Conservation (phyloP, 2,329 filamentous ascomycete species). For the Mycocentrospora acerina region DNA sequence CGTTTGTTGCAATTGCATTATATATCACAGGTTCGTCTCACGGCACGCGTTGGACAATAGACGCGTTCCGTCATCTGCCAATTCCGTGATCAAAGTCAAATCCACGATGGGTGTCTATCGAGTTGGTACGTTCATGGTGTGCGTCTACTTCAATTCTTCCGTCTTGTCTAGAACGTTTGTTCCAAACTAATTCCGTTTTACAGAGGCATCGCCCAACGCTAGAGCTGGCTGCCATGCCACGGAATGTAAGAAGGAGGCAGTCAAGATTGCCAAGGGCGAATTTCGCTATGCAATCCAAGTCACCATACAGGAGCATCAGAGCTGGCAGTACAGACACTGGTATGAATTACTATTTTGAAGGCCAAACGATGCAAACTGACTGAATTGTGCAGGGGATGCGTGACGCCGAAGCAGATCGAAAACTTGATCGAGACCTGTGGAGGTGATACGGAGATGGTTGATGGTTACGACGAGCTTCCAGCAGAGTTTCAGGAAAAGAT, state of each 20-base stretch:
- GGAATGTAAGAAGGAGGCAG: conserved; percentile 67
- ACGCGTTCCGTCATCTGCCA: not conserved
- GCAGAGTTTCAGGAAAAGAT: conserved; percentile 73
- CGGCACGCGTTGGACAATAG: conserved; percentile 3
- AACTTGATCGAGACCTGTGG: conserved; percentile 63
- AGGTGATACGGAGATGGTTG: conserved; percentile 66
- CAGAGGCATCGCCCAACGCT: conserved; percentile 49
- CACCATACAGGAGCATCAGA: conserved; percentile 59
- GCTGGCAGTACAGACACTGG: conserved; percentile 86
- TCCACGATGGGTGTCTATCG: conserved; percentile 30
- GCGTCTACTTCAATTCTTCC: not conserved
- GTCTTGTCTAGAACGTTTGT: not conserved
- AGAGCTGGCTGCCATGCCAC: conserved; percentile 72
- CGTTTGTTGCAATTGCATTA: too few species aligned
- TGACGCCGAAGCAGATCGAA: conserved; percentile 72
- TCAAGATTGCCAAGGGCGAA: conserved; percentile 72
- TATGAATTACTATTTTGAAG: conserved; percentile 46
- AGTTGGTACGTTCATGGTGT: conserved; percentile 18
- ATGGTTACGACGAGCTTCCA: conserved; percentile 78
- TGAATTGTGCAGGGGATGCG: conserved; percentile 70
- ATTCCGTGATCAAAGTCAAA: conserved; percentile 1
- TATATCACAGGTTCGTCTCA: conserved; percentile 1
- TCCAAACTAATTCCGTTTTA: conserved; percentile 2
- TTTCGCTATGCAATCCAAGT: conserved; percentile 77
- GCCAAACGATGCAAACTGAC: conserved; percentile 10